Evolutionary conservation across 192 early-diverging fungal genomes (phyloP).

Genomic region (Backusella tuberculispora): DNA sequence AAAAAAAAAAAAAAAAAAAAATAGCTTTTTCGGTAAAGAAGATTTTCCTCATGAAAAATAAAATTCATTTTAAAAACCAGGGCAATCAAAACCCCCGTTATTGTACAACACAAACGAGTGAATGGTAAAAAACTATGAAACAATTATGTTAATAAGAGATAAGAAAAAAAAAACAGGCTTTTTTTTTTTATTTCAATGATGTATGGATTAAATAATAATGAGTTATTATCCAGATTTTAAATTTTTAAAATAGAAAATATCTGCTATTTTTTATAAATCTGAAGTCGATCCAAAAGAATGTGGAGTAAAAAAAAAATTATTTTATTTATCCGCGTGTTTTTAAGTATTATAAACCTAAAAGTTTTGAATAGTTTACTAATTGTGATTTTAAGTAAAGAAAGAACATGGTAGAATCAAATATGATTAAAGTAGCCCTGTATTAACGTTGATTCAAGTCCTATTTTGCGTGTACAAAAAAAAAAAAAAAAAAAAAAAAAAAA

Average conservation of each 20-base stretch:
- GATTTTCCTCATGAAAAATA: neutral
- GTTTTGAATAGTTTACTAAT: too few relatives aligned
- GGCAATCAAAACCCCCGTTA: slow-evolving; percentile 11
- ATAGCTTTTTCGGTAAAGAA: neutral
- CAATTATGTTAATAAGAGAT: neutral
- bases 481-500: too few relatives aligned
- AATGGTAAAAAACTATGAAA: neutral
- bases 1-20: neutral
- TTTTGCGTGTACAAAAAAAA: too few relatives aligned
- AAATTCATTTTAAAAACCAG: slow-evolving; percentile 15
- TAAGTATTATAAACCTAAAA: neutral
- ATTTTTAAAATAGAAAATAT: neutral
- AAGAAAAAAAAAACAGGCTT: too few relatives aligned
- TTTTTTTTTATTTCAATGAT: too few relatives aligned
- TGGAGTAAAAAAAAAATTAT: neutral
- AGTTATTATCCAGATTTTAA: neutral
- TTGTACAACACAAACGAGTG: neutral
- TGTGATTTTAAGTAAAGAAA: neutral
- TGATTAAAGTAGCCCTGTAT: too few relatives aligned
- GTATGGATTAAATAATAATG: neutral
- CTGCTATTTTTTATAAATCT: neutral
- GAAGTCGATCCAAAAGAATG: neutral
- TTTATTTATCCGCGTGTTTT: neutral
- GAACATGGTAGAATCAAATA: neutral
- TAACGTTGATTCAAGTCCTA: too few relatives aligned